These are phyloP conservation scores for Sutorius australiensis DNA, from an alignment of 768 basidiomycete genomes.

Conservation along the genomic window DNA sequence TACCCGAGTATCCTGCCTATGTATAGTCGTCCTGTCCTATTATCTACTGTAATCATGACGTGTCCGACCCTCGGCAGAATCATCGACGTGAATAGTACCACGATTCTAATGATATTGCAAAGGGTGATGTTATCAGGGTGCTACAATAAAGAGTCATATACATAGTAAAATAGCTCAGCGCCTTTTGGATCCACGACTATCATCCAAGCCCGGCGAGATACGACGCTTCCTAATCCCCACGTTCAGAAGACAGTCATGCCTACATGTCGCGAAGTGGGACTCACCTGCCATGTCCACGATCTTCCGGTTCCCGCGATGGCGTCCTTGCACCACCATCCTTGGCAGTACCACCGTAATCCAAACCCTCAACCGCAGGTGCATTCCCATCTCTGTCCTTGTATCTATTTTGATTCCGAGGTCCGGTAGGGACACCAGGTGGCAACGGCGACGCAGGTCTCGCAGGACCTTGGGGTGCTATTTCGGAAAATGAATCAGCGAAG, in stretches of 20 bases:
- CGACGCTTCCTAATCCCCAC: conserved; percentile 56
- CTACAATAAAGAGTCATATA: conserved; percentile 29
- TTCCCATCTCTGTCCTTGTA: conserved; percentile 88
- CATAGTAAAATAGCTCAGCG: conserved; percentile 44
- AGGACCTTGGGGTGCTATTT: conserved; percentile 45
- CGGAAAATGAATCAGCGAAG: conserved; percentile 2
- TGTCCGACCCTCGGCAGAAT: too few relatives aligned
- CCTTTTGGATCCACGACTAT: conserved; percentile 64
- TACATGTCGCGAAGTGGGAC: conserved; percentile 15
- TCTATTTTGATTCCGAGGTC: conserved; percentile 83
- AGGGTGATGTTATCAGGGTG: conserved; percentile 12
- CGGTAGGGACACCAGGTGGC: conserved; percentile 83
- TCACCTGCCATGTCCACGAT: conserved; percentile 57
- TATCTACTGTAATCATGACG: conserved; percentile 21
- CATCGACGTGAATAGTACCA: not conserved
- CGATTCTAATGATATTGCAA: conserved; percentile 3
- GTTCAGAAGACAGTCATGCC: conserved; percentile 1
- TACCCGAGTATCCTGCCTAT: conserved; percentile 8
- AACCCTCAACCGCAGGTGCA: conserved; percentile 81
- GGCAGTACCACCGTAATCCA: conserved; percentile 74
- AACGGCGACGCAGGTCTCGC: conserved; percentile 80
- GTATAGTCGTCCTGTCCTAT: conserved; percentile 18
- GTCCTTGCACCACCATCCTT: conserved; percentile 46
- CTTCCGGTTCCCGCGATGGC: conserved; percentile 65
- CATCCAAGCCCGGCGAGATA: conserved; percentile 68